Evolutionary conservation across 768 basidiomycete species (phyloP), one percentile per base, ranked within the genome.

Genomic region (Suillus discolor): DNA sequence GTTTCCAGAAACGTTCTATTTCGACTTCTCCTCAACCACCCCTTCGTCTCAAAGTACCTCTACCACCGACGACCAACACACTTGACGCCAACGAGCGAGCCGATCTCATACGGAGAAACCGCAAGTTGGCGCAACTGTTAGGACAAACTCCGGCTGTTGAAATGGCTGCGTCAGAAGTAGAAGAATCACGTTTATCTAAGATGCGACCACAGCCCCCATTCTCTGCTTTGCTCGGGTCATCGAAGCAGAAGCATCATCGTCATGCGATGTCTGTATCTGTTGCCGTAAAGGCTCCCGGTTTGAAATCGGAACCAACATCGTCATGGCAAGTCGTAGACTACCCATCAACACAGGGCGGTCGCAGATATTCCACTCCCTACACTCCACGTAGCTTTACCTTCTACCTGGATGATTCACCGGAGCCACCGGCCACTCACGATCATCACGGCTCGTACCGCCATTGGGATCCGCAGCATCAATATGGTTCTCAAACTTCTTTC

Each of bases 101-200:
- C 0, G 91, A 91, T 60, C 86, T 90, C 64, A 80, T 94, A 39
- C 82, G 86, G 62, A 90, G 89, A 70, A 85, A 88, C 61, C 87
- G 89, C 71, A 95, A 95, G 75, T 84, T 94, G 57, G 82, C 89
- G n/a, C 88, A 89, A 67, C 79, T 94, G n/a, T 89, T 94, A 63
- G 93, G 93, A 49, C 83, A 87, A 75, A 86, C 82, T 4, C 91
- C 89, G 4, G 82, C 79, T 6, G 78, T 81, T 5, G 84, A 84
- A 12, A 77, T 75, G 7, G 67, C 75, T 1, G 15, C 51, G 1
- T 36, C 75, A 68, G 64, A 75, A 15, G 6, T 23, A 4, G 68
- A 82, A 72, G 71, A 77, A 73, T 59, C 57, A 6, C 70, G 71
- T 12, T 4, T 23, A 28, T 62, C 60, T 8, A 78, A 68, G 38